phyloP scores from a whole-genome alignment of 139 green algal genomes.

The Coelastrella sp. region DNA sequence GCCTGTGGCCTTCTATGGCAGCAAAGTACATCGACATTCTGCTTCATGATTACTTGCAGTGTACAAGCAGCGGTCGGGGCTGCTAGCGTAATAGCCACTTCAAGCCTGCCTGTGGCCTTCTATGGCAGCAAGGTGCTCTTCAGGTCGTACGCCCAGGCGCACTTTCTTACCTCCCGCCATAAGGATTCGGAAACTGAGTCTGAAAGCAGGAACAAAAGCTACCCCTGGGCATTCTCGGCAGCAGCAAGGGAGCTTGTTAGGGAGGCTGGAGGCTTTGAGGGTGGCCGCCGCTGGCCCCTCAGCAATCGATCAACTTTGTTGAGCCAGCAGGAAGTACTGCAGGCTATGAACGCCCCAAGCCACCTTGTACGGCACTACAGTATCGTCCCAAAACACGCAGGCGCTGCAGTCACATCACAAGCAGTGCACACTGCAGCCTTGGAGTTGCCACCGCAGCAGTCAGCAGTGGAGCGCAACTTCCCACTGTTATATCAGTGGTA shows the following conservation, averaged over 20 bases:
- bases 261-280: slow-evolving; percentile 27
- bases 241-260: neutral
- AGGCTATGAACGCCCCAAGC: neutral
- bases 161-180: neutral
- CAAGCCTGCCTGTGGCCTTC: neutral
- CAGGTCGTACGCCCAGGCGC: neutral
- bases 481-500: neutral
- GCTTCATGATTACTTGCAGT: neutral
- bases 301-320: neutral
- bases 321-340: neutral
- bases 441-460: slow-evolving; percentile 9
- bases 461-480: neutral
- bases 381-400: neutral
- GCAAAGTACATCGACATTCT: neutral
- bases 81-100: neutral
- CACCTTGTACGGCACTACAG: slow-evolving; percentile 15
- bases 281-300: neutral
- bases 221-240: neutral
- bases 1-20: neutral
- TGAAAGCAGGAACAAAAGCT: neutral
- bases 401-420: neutral
- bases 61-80: neutral
- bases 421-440: neutral
- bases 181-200: neutral
- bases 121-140: neutral